These are phyloP conservation scores for Claviceps maximensis DNA, from an alignment of 2,329 filamentous ascomycete genomes.

Conservation along the genomic window DNA sequence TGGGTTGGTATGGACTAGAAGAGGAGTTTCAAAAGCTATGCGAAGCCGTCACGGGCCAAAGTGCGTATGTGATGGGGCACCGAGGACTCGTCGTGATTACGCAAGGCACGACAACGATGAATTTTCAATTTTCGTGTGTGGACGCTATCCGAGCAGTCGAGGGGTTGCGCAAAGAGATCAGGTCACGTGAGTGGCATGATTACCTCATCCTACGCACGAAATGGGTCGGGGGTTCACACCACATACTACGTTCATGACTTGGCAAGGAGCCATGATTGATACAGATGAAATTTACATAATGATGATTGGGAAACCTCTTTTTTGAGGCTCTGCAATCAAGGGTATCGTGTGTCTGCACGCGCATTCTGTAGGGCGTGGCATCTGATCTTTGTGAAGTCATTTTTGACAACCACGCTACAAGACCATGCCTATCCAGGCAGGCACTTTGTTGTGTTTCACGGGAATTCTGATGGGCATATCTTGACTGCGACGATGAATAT, in stretches of 20 bases:
- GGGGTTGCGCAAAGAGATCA: conserved; percentile 20
- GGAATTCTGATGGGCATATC: no score
- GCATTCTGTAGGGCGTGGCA: no score
- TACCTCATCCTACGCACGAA: conserved; percentile 14
- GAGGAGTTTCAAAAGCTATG: conserved; percentile 24
- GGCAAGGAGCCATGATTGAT: no score
- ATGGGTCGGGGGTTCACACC: neutral
- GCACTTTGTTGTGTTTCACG: no score
- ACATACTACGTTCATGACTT: neutral
- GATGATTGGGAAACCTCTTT: no score
- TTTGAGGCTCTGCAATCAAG: no score
- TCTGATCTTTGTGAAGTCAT: no score
- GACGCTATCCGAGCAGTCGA: conserved; percentile 28
- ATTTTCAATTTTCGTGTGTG: conserved; percentile 35
- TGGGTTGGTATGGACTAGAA: conserved; percentile 22
- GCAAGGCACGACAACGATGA: conserved; percentile 20
- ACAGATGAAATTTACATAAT: no score
- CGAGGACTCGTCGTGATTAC: conserved; percentile 27
- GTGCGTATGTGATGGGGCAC: conserved; percentile 21
- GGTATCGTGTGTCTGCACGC: no score
- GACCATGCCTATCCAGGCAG: no score
- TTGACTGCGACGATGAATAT: no score
- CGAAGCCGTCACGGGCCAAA: conserved; percentile 26
- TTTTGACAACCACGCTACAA: no score
- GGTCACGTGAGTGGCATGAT: conserved; percentile 21